Base-by-base conservation (phyloP, 83 land plant species). In the Picea mariana region DNA sequence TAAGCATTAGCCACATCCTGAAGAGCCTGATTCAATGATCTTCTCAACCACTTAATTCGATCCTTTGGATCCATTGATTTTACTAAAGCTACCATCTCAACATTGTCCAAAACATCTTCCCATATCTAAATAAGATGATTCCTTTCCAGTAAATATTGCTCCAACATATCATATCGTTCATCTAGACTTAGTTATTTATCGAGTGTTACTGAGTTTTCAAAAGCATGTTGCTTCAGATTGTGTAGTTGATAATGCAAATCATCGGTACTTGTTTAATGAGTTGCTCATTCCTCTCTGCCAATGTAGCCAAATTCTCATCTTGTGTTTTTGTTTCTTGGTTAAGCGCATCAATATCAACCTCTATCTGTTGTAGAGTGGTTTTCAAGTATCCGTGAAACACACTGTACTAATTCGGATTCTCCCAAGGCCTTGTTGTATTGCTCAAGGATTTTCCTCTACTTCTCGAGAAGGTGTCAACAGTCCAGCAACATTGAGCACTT, bases 361-460 rank as follows among this genome's bases (percentile, higher is more conserved):
- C 31, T 27, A 27, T 27, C 31, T 1, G 31, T 27, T 27, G 31
- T 27, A 27, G 31, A 27, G 31, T 27, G 31, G 31, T 27, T 27
- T 27, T 34, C 34, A 34, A 34, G 34, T 93, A 49, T 89, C 89
- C 81, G 88, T 92, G 17, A 95, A 96, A 42, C 96, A 93, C 72
- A 95, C 83, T 24, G 96, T 93, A 79, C 94, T 95, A 34, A 95
- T 89, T 84, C 91, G 98, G 62, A 95, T 92, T 68, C 87, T 92
- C 11, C 90, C 87, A 81, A 95, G 87, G 72, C 96, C 98, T 86
- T 95, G 96, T 17, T 85, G 72, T 75, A 90, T 78, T 80, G 88
- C 85, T 84, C 90, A 92, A 44, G 47, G 47, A 44, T 4, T 44
- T 44, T 44, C 6, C 47, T 44, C 47, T 44, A 88, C 90, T 86